Conservation (phyloP, 495 filamentous ascomycete species). For the Aspergillus biplanus region DNA sequence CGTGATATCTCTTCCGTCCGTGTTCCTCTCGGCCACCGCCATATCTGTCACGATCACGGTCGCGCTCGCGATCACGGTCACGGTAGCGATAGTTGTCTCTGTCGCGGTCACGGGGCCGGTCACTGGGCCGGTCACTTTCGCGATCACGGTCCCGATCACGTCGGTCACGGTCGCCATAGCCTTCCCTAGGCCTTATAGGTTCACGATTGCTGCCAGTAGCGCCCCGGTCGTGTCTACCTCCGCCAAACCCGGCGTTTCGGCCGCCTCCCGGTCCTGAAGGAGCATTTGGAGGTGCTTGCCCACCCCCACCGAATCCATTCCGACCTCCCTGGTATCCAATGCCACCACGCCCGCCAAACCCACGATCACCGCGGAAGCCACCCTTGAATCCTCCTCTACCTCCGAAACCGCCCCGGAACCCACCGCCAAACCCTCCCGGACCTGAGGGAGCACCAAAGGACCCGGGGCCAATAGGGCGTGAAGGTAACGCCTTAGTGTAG, state of each 20-base stretch:
- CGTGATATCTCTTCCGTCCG: conserved; percentile 60
- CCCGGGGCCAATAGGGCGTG: conserved; percentile 67
- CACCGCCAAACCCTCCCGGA: conserved; percentile 68
- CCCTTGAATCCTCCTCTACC: conserved; percentile 58
- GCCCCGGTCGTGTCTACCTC: conserved; percentile 46
- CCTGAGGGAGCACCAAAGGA: conserved; percentile 64
- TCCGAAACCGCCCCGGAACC: conserved; percentile 64
- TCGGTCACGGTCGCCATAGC: conserved; percentile 56
- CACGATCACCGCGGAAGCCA: conserved; percentile 66
- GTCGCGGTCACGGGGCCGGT: conserved; percentile 45
- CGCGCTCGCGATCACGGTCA: conserved; percentile 56
- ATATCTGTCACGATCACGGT: conserved; percentile 54
- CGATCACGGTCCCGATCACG: conserved; percentile 64
- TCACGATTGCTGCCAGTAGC: conserved; percentile 58
- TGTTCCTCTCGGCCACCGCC: conserved; percentile 61
- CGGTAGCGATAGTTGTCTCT: conserved; percentile 53
- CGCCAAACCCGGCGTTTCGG: conserved; percentile 55
- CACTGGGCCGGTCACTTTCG: conserved; percentile 30
- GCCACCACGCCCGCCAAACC: conserved; percentile 58
- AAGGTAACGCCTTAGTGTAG: conserved; percentile 82
- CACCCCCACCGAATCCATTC: conserved; percentile 62
- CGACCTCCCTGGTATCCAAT: conserved; percentile 64
- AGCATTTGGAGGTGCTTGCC: conserved; percentile 73
- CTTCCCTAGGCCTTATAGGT: conserved; percentile 54
- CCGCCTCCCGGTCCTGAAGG: conserved; percentile 78